Evolutionary conservation across 805 yeast species (phyloP), one percentile per base, ranked within the genome.

Genomic region (Saccharomycopsis sp.): DNA sequence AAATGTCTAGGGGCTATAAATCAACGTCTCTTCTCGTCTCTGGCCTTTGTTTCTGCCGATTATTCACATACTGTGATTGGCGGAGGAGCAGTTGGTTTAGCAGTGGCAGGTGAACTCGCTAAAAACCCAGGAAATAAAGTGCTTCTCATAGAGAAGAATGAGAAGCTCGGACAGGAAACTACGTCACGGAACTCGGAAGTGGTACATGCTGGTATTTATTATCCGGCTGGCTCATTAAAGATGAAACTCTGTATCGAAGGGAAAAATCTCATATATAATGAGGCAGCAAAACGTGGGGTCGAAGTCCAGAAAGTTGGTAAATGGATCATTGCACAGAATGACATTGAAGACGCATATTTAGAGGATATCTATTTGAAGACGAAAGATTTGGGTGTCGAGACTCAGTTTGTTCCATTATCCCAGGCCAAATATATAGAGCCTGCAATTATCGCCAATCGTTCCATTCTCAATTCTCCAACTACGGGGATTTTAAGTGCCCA

Each of bases 131-230:
- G 75, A 3, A 78, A 79, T 58, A 72, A 72, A 2, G 90, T 90
- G 0, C 69, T 87, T 0, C 68, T 92, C 8, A 69, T 91, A 1
- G 97, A 91, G 65, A 83, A 86, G 66, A 82, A 90, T 68, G 69
- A 72, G 0, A 75, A 75, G 41, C 68, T 83, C 54, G 97, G 97
- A 1, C 78, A 80, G 64, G 97, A 91, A 65, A 89, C 96, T 0
- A 86, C 96, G 3, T 80, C 93, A n/a, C 75, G 97, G 56, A 91
- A 91, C 73, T 87, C 96, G 1, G 97, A 92, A 67, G 97, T 92
- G 24, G 86, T 91, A 23, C 97, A 91, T 71, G 96, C 96, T 0
- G 97, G 97, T 0, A 66, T 91, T 3, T 92, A 92, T 68, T 87
- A 88, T 66, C 96, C 96, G 0, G 72, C 74, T 8, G 80, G 81